phyloP scores from a whole-genome alignment of 108 stramenopile genomes.

The Ochromonas danica region DNA sequence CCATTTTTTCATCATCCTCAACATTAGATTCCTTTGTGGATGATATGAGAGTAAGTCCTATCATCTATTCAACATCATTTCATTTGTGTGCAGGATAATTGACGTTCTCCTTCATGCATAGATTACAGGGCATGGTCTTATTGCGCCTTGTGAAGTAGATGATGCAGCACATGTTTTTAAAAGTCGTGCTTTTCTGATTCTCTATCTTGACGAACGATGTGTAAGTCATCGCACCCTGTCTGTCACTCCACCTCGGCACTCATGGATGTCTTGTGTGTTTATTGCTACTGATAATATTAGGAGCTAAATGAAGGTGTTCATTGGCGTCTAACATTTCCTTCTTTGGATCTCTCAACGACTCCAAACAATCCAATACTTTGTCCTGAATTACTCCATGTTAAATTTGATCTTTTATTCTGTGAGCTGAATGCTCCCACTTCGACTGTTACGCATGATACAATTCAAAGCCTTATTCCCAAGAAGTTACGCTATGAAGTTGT shows the following conservation, averaged over 20 bases:
- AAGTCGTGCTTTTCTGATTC: slow-evolving; percentile 24
- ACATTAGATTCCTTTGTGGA: slow-evolving; percentile 24
- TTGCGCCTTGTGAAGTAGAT: slow-evolving; percentile 28
- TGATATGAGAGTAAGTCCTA: not conserved
- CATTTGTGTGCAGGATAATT: no score
- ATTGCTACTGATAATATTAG: not conserved
- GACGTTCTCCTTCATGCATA: no score
- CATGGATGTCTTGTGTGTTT: no score
- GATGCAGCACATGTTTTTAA: not conserved
- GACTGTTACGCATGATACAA: not conserved
- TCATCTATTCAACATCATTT: not conserved
- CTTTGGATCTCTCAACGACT: not conserved
- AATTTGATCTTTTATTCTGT: slow-evolving; percentile 18
- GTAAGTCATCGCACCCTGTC: not conserved
- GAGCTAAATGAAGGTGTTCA: slow-evolving; percentile 30
- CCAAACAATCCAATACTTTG: not conserved
- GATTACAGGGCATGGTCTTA: no score
- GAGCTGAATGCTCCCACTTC: not conserved
- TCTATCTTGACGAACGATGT: not conserved
- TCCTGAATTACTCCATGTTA: slow-evolving; percentile 5
- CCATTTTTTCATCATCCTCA: slow-evolving; percentile 7
- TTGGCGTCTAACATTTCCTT: slow-evolving; percentile 26
- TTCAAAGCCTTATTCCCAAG: slow-evolving; percentile 9
- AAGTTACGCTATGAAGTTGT: not conserved
- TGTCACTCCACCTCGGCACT: no score